Evolutionary conservation across 768 basidiomycete genomes (phyloP), one percentile per base, ranked within the genome.

Genomic region (Phlebiopsis gigantea): DNA sequence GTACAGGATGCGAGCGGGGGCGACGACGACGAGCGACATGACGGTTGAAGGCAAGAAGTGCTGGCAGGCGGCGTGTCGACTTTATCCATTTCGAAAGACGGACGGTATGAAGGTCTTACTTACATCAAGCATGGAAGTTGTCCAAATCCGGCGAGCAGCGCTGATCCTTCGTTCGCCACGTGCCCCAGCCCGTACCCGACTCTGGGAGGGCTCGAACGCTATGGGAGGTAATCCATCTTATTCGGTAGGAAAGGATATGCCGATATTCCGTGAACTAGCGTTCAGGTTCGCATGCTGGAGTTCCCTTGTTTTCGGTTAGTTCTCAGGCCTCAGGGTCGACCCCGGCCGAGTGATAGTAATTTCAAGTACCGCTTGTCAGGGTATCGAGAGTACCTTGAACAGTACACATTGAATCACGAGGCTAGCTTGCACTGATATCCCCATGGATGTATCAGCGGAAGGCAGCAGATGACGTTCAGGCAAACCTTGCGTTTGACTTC

Each of bases 21-120:
- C 60, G 50, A 63, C 34, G 52, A 58, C 44, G n/a, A 51, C 30
- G n/a, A 46, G 50, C 4, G 58, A 46, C 58, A 56, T 55, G 54
- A 43, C 52, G 58, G 55, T 55, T 10, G 43, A 24, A 28, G 47
- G n/a, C 25, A 14, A 59, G 34, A n/a, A 50, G 26, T 17, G 22
- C 24, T 17, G 29, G 47, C n/a, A 9, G 54, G 29, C 42, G 22
- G n/a, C 21, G 25, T 31, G 29, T n/a, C 47, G 28, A 21, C 46
- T 54, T 56, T 59, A 46, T 43, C 26, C 30, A 46, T 47, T 39
- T 58, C 47, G 53, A 57, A 46, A 48, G 30, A 45, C 19, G 53
- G 26, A 24, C 21, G 41, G 14, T 44, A 53, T 52, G 50, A 30
- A 52, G 3, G 34, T 12, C 34, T 17, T 39, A 12, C 34, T n/a